Conservation (phyloP, 2,329 filamentous ascomycete genomes). For the Thelonectria blattea region DNA sequence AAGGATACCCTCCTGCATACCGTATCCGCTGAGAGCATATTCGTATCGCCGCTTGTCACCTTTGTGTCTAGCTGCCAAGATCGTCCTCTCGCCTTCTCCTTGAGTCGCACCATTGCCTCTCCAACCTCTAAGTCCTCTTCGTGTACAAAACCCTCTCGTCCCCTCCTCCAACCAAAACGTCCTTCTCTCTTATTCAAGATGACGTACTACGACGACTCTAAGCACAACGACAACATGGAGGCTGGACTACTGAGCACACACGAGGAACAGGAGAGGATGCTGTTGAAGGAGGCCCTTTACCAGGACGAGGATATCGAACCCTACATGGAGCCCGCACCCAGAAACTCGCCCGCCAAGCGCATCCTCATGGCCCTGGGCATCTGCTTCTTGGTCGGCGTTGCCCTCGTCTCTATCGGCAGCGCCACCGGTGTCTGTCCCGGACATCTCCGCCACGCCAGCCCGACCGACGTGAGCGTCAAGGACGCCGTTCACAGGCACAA, state of each 20-base stretch:
- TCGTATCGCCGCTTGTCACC: constrained; percentile 12
- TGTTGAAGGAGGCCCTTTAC: constrained; percentile 37
- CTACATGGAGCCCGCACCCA: constrained; percentile 20
- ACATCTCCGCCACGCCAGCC: constrained; percentile 30
- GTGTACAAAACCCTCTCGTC: constrained; percentile 34
- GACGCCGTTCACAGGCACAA: constrained; percentile 32
- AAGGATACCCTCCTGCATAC: constrained; percentile 15
- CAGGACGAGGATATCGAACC: constrained; percentile 37
- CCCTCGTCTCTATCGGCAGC: constrained; percentile 34
- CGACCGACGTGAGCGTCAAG: constrained; percentile 26
- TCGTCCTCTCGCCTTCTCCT: constrained; percentile 23
- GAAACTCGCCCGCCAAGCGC: constrained; percentile 34
- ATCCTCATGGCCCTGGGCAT: constrained; percentile 33
- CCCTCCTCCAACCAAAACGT: constrained; percentile 9
- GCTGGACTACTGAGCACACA: constrained; percentile 39
- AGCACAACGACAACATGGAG: constrained; percentile 40
- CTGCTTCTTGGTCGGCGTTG: constrained; percentile 34
- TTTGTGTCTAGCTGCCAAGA: constrained; percentile 27
- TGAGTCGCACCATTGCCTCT: constrained; percentile 20
- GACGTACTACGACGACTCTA: constrained; percentile 28
- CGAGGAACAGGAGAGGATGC: constrained; percentile 38
- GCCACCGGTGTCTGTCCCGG: constrained; percentile 35
- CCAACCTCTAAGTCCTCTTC: not conserved
- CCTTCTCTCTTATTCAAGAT: constrained; percentile 23
- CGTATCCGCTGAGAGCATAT: constrained; percentile 23